Percentiles rank a stretch among this genome's conserved stretches.
These are phyloP conservation scores for Lathyrus tuberosus DNA, from an alignment of 306 rosid genomes.

Conservation along the genomic window DNA sequence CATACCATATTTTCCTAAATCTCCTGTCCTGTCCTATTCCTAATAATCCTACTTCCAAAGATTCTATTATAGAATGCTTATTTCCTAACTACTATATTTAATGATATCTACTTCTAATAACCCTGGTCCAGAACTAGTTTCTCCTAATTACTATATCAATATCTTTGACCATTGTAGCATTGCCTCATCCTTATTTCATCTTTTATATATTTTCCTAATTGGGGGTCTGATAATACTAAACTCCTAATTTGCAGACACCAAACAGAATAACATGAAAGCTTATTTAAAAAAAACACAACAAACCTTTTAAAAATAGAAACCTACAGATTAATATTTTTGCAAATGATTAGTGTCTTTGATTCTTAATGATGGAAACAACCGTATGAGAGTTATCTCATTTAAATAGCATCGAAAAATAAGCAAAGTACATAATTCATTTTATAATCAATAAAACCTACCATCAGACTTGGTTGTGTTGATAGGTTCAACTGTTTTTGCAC, in stretches of 20 bases:
- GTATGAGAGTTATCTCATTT: constrained; percentile 12
- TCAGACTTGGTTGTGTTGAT: constrained; percentile 53
- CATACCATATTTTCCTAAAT: constrained; percentile 2
- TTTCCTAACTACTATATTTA: constrained; percentile 4
- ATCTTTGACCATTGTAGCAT: constrained; percentile 5
- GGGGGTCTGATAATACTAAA: background rate
- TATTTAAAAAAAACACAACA: background rate
- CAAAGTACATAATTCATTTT: constrained; percentile 16
- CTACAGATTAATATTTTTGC: constrained; percentile 4
- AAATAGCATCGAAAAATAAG: constrained; percentile 17
- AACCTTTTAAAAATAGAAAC: background rate
- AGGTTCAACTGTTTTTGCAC: constrained; percentile 69
- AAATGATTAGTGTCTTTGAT: constrained; percentile 19
- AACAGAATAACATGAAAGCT: background rate
- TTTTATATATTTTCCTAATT: background rate
- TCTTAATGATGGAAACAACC: background rate
- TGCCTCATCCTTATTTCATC: background rate
- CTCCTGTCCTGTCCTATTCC: constrained; percentile 1
- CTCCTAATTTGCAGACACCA: constrained; percentile 3
- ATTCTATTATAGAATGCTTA: background rate
- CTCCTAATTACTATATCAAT: constrained; percentile 16
- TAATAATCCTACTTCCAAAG: background rate
- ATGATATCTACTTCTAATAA: background rate
- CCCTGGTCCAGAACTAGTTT: background rate
- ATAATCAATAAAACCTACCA: constrained; percentile 53